phyloP scores from a whole-genome alignment of 805 yeast species.

The Kazachstania bromeliacearum region DNA sequence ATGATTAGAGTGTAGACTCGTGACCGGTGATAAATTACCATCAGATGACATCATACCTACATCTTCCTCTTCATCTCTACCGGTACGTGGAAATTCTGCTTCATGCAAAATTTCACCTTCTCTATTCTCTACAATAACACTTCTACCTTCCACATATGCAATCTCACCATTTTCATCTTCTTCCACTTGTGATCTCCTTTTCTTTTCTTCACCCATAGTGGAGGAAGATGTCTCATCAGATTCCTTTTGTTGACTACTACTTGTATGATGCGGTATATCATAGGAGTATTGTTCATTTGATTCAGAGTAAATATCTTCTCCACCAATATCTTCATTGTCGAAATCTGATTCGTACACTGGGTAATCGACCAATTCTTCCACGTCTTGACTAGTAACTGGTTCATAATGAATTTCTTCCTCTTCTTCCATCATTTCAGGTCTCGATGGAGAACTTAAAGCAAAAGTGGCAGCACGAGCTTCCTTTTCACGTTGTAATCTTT shows the following conservation, averaged over 20 bases:
- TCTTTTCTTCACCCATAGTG: slow-evolving; percentile 7
- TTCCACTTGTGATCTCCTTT: slow-evolving; percentile 15
- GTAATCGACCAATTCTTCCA: slow-evolving; percentile 3
- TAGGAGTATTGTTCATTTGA: slow-evolving; percentile 2
- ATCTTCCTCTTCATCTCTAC: slow-evolving; percentile 20
- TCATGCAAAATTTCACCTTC: slow-evolving; percentile 72
- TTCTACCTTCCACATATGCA: slow-evolving; percentile 61
- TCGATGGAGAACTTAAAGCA: slow-evolving; percentile 28
- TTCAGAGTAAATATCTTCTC: not conserved
- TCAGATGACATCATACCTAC: slow-evolving; percentile 1
- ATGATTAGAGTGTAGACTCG: slow-evolving; percentile 18
- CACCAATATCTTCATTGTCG: slow-evolving; percentile 4
- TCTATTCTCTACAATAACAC: slow-evolving; percentile 68
- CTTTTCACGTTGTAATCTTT: slow-evolving; percentile 33
- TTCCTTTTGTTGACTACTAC: not conserved
- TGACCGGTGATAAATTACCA: slow-evolving; percentile 7
- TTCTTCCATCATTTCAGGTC: slow-evolving; percentile 5
- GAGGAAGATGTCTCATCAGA: slow-evolving; percentile 4
- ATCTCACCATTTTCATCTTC: slow-evolving; percentile 27
- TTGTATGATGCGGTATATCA: not conserved
- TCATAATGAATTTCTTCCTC: slow-evolving; percentile 3
- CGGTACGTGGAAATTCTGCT: slow-evolving; percentile 30
- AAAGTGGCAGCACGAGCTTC: slow-evolving; percentile 38
- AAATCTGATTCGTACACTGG: slow-evolving; percentile 3
- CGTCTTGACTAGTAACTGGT: slow-evolving; percentile 3